Evolutionary conservation across 129 eudicot species (phyloP).

Genomic region (Flaveria bidentis): DNA sequence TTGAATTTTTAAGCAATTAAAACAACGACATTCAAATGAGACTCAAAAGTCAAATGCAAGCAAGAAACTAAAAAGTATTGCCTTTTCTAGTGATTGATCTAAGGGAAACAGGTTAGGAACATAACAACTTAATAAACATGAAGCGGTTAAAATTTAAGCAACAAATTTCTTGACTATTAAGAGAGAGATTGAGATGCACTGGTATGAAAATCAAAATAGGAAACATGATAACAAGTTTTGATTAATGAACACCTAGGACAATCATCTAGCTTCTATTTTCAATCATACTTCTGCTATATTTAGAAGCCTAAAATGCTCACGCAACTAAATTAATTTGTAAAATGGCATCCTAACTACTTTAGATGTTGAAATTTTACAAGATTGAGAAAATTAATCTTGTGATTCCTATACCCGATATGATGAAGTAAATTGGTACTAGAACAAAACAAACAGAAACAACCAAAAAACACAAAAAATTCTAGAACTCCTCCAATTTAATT

Average conservation of each 20-base stretch:
- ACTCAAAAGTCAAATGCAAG: background rate
- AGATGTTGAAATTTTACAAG: background rate
- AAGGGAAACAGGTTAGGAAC: background rate
- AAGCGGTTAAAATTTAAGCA: background rate
- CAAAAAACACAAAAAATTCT: too few species aligned
- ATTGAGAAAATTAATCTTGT: background rate
- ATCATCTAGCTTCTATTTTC: background rate
- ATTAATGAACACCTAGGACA: background rate
- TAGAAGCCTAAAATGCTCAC: constrained; percentile 4
- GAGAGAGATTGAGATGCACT: background rate
- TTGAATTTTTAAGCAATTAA: background rate
- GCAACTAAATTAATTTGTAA: background rate
- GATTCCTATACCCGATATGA: background rate
- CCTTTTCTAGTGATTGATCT: constrained; percentile 7
- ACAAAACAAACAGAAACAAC: too few species aligned
- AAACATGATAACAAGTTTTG: background rate
- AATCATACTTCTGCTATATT: background rate
- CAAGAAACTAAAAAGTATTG: background rate
- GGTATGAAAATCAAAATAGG: background rate
- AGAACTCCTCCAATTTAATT: too few species aligned
- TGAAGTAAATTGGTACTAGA: too few species aligned
- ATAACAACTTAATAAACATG: background rate
- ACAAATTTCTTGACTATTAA: background rate
- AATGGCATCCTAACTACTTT: background rate
- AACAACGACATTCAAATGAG: background rate